Evolutionary conservation across 331 rosid species (phyloP), one percentile per base, ranked within the genome.

Genomic region (Prunus yedoensis): DNA sequence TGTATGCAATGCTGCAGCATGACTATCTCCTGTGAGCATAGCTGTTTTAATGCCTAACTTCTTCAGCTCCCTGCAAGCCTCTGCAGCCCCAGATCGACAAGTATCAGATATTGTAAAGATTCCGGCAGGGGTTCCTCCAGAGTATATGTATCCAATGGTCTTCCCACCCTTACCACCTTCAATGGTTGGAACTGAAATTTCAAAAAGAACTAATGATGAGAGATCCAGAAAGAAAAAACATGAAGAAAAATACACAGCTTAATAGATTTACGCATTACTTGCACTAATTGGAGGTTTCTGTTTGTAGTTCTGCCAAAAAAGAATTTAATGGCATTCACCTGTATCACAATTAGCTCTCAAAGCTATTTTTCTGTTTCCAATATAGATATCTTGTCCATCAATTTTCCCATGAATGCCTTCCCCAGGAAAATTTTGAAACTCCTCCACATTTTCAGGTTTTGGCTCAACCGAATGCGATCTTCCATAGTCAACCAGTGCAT

Each of bases 21-120:
- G 82, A 70, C 91, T 81, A 49, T 94, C 99, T 59, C 99, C 99
- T 0, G 99, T 94, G 50, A 94, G 99, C 97, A 94, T 90, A 30
- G 92, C 89, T 0, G 93, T 89, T 88, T 81, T 87, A 68, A 94
- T 92, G 6, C 97, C 97, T 78, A 92, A 47, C 59, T 38, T 81
- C 83, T 89, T 90, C 18, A 94, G 82, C 83, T 85, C 82, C 66
- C 59, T 76, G 47, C 92, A 78, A n/a, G 96, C 97, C 67, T 92
- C 95, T 53, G 62, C 70, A 30, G 77, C 96, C 35, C 99, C 97
- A 3, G 91, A 72, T 14, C 99, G 89, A 77, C 99, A 92, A 53
- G 83, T 74, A 83, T 94, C 99, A 0, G 93, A 85, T 9, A 94
- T 83, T 74, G 86, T 81, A 78, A 94, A 90, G 63, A 84, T 13